These are phyloP conservation scores for Phytopythium chamaehyphon DNA, from an alignment of 352 stramenopile species.

Conservation along the genomic window DNA sequence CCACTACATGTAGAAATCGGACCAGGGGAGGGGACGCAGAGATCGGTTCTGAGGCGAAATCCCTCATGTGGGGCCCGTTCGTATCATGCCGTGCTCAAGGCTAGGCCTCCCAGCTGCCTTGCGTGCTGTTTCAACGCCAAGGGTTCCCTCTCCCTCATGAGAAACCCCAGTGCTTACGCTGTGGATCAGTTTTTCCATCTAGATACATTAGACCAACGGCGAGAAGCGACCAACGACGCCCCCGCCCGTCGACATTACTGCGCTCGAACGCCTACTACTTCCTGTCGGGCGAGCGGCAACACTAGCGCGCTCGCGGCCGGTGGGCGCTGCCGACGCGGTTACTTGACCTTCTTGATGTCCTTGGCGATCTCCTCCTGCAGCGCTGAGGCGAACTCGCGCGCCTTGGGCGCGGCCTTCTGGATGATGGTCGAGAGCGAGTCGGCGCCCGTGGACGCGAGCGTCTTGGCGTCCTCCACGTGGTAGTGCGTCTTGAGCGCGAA, in stretches of 20 bases:
- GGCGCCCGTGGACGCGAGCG: conserved; percentile 44
- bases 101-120: too few species aligned
- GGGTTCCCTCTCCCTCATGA: too few species aligned
- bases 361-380: conserved; percentile 71
- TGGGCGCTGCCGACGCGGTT: neutral
- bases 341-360: conserved; percentile 66
- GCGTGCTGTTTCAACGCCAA: too few species aligned
- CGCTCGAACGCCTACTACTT: too few species aligned
- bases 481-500: conserved; percentile 86
- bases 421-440: conserved; percentile 44
- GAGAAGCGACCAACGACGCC: neutral
- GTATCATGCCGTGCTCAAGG: too few species aligned
- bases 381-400: conserved; percentile 68
- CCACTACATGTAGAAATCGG: too few species aligned
- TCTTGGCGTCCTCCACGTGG: conserved; percentile 79
- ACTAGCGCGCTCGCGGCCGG: too few species aligned
- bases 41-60: too few species aligned
- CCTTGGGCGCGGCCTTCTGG: conserved; percentile 60
- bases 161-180: neutral
- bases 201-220: conserved; percentile 3
- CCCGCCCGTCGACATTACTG: neutral
- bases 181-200: neutral
- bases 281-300: too few species aligned
- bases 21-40: too few species aligned
- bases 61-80: too few species aligned